Percentiles rank a stretch among this genome's conserved stretches.
Evolutionary conservation across 2,329 filamentous ascomycete genomes (phyloP).

Genomic region (Aureobasidium melanogenum): DNA sequence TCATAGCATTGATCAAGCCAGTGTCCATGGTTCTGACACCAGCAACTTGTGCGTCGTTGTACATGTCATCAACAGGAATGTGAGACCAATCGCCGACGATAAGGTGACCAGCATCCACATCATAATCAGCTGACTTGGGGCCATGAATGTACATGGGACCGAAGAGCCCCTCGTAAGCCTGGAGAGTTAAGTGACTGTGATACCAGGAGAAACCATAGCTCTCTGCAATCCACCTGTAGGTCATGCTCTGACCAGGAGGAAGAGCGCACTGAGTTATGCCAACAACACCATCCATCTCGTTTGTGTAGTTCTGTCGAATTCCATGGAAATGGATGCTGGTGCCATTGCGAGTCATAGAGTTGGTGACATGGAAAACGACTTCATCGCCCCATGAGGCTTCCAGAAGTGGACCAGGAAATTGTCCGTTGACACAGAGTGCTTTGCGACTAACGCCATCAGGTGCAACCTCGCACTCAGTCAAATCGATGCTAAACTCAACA

Average conservation of each 20-base stretch:
- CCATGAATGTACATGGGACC: conserved; percentile 34
- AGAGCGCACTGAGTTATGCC: conserved; percentile 38
- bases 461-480: conserved; percentile 5
- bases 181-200: conserved; percentile 33
- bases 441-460: conserved; percentile 6
- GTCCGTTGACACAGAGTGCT: conserved; percentile 11
- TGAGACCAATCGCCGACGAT: conserved; percentile 32
- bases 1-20: conserved; percentile 37
- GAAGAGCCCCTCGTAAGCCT: conserved; percentile 33
- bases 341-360: conserved; percentile 27
- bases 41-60: conserved; percentile 18
- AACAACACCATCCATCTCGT: conserved; percentile 42
- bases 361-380: conserved; percentile 26
- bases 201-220: conserved; percentile 36
- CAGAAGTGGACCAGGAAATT: conserved; percentile 9
- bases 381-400: conserved; percentile 25
- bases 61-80: conserved; percentile 29
- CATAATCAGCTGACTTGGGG: conserved; percentile 30
- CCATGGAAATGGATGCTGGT: conserved; percentile 46
- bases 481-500: neutral
- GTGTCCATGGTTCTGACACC: conserved; percentile 32
- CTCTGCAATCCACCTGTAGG: conserved; percentile 28
- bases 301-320: conserved; percentile 42
- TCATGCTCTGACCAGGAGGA: conserved; percentile 24
- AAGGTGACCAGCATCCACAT: conserved; percentile 29